Evolutionary conservation across 257 asterid species (phyloP).

Genomic region (Parsonsia alboflavescens): DNA sequence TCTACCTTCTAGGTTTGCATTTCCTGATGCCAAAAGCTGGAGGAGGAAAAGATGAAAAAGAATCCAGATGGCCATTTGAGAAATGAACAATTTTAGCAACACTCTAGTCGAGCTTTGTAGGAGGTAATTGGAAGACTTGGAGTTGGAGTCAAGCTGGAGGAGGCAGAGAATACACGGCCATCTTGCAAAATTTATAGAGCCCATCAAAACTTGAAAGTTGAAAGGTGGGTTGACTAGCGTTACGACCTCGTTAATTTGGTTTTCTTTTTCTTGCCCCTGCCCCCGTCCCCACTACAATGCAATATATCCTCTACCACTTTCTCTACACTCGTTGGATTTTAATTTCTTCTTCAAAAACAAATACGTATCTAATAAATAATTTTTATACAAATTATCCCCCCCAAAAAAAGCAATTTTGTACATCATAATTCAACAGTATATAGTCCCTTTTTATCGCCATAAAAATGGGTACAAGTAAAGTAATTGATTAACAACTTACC

Average conservation of each 20-base stretch:
- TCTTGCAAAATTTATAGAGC: conserved; percentile 6
- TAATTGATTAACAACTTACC: neutral
- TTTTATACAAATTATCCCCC: too few relatives aligned
- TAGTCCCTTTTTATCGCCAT: too few relatives aligned
- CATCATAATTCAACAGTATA: too few relatives aligned
- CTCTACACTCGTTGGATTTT: too few relatives aligned
- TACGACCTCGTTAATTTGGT: neutral
- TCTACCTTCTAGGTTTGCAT: conserved; percentile 9
- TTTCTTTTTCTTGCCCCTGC: too few relatives aligned
- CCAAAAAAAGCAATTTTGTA: too few relatives aligned
- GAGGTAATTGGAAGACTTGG: neutral
- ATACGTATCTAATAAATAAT: too few relatives aligned
- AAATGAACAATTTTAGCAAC: neutral
- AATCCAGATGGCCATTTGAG: conserved; percentile 4
- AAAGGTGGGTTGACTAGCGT: neutral
- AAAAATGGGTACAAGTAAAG: too few relatives aligned
- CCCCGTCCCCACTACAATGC: too few relatives aligned
- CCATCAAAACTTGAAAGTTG: neutral
- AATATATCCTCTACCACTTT: too few relatives aligned
- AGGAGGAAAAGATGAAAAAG: conserved; percentile 2
- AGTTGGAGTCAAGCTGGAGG: neutral
- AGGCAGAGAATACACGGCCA: neutral
- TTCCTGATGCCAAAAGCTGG: neutral
- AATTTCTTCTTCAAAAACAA: too few relatives aligned
- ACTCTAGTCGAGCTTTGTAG: neutral